Evolutionary conservation across 306 rosid species (phyloP), one percentile per base, ranked within the genome.

Genomic region (Astragalus membranaceus): DNA sequence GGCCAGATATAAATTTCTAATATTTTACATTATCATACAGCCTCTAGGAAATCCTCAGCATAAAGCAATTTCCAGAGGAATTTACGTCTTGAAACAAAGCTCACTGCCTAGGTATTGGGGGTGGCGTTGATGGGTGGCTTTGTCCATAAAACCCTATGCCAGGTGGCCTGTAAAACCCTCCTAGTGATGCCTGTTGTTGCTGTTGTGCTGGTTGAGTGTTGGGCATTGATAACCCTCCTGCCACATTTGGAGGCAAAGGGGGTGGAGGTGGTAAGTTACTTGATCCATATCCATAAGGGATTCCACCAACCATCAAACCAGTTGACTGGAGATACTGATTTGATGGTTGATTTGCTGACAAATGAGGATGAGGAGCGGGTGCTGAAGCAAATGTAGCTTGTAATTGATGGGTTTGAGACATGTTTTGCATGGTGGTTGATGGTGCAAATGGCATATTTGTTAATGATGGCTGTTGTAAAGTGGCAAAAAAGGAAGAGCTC

Each of bases 81-180:
- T 42, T 58, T 67, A 68, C 10, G 7, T 67, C 49, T 56, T 59
- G 16, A 52, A 73, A 64, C 26, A 36, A 59, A 14, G 55, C 82
- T 89, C 82, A 89, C 82, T 89, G 92, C 79, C 97, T 86, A 70
- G 86, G 91, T 20, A 87, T 87, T 20, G 96, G 85, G 0, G 86
- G 96, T 4, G 88, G 84, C 6, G 88, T 70, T 36, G 93, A 79
- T 32, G 85, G 88, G 23, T 87, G 88, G 69, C 72, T 78, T 78
- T 85, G 88, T 68, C 98, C 92, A 10, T 92, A 92, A 72, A 89
- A 89, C 67, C 98, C 90, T 15, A 89, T 76, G 33, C 90, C 88
- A 3, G 89, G 82, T 39, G 88, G 90, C 71, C 90, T 76, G 73
- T 89, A 89, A 78, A 77, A 92, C 76, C 92, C 96, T 43, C 88